These are phyloP conservation scores for Mycena sanguinolenta DNA, from an alignment of 768 basidiomycete species.

Conservation along the genomic window DNA sequence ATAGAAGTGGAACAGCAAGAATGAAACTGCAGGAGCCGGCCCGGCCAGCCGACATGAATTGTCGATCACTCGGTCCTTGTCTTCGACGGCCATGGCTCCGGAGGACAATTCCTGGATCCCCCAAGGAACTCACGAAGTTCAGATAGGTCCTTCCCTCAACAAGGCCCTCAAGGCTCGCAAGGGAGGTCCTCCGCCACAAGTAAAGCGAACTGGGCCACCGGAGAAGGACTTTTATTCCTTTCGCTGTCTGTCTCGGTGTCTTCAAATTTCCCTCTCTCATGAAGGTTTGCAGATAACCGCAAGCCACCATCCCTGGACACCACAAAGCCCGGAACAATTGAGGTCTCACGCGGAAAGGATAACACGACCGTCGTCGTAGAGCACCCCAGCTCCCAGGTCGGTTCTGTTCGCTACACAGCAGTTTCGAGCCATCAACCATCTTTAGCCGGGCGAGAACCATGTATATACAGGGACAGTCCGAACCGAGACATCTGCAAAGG, in stretches of 20 bases:
- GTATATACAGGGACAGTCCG: conserved; percentile 62
- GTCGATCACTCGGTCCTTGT: conserved; percentile 21
- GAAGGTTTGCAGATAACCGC: conserved; percentile 70
- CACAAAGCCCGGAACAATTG: conserved; percentile 74
- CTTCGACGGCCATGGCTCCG: conserved; percentile 54
- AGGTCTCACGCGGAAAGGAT: conserved; percentile 69
- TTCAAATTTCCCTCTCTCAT: conserved; percentile 1
- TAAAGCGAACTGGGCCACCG: conserved; percentile 63
- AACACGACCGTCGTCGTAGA: conserved; percentile 69
- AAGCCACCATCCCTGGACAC: conserved; percentile 80
- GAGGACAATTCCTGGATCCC: conserved; percentile 66
- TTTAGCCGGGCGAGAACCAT: conserved; percentile 65
- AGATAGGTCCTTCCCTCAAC: conserved; percentile 72
- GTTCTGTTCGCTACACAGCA: conserved; percentile 29
- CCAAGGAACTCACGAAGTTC: conserved; percentile 69
- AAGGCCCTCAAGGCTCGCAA: conserved; percentile 79
- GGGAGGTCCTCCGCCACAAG: conserved; percentile 55
- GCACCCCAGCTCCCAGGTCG: conserved; percentile 75
- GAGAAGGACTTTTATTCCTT: conserved; percentile 84
- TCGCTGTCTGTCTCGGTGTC: conserved; percentile 65
- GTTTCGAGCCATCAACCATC: background rate
- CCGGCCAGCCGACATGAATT: background rate
- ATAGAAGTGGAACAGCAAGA: no score
- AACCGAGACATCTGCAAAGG: conserved; percentile 69
- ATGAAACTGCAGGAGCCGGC: background rate